Conservation (phyloP, 768 basidiomycete genomes). For the Calvatia gigantea region DNA sequence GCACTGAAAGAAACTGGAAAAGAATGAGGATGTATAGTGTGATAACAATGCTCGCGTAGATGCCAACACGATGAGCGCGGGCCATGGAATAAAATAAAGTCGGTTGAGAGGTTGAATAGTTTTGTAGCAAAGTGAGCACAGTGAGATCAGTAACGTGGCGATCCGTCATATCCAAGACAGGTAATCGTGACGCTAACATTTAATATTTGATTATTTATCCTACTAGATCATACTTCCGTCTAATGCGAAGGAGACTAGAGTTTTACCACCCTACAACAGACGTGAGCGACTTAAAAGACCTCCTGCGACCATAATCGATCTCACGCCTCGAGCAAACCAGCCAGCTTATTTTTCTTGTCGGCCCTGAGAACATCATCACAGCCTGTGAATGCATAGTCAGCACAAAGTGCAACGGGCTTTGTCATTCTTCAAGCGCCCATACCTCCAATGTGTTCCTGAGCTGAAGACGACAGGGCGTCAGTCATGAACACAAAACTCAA, state of each 20-base stretch:
- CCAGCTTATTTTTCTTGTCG: conserved; percentile 27
- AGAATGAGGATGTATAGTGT: conserved; percentile 54
- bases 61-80: conserved; percentile 52
- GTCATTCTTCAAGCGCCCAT: conserved; percentile 6
- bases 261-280: no score
- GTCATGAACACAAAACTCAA: not conserved
- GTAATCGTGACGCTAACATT: not conserved
- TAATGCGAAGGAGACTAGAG: no score
- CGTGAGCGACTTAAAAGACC: not conserved
- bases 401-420: not conserved
- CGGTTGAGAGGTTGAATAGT: not conserved
- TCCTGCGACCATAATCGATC: not conserved
- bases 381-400: conserved; percentile 24
- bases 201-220: no score
- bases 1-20: conserved; percentile 51
- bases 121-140: not conserved
- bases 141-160: conserved; percentile 9
- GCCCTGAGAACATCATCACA: conserved; percentile 33
- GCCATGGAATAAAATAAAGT: no score
- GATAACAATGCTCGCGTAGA: conserved; percentile 38
- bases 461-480: conserved; percentile 24
- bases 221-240: no score
- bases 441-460: conserved; percentile 56
- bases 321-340: conserved; percentile 27
- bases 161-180: not conserved